Evolutionary conservation across 176 grass and related monocot species (phyloP), one percentile per base, ranked within the genome.

Genomic region (Leersia perrieri): DNA sequence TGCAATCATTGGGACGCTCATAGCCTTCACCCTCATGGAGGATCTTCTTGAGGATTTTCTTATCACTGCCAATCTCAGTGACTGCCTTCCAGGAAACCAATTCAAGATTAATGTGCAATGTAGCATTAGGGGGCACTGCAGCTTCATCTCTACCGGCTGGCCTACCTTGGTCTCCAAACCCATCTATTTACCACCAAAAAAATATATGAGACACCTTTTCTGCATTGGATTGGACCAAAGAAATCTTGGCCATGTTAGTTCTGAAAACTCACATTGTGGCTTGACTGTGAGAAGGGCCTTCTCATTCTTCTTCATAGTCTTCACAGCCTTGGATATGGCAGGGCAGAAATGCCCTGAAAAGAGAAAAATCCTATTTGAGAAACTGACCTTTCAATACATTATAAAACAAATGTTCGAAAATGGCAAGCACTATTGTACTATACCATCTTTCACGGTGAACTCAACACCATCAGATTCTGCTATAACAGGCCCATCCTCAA

Each of bases 291-390:
- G 90, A 6, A 87, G 85, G 62, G 70, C 85, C 87, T 84, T 96
- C 81, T 96, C 93, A 3, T 84, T 85, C 80, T 89, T 96, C 80
- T 96, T 96, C 93, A 96, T 96, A 25, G 88, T 93, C 70, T 93
- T 96, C 64, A 93, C 86, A 80, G 90, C 83, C 79, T 87, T 96
- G 5, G 93, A 75, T 75, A 93, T 71, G 39, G 93, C 90, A 71
- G 93, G 88, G 76, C 93, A 93, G 83, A 96, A 96, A 75, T 80
- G 57, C 13, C 93, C 93, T 96, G 74, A 36, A 65, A 75, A 73
- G 23, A 69, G 13, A 89, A 77, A 13, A 74, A 33, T 74, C 27
- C 61, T 14, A 26, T 26, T 69, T 79, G 25, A 92, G 70, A 65
- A 79, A 47, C 70, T 68, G 42, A 36, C 25, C 25, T 23, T 83